Conservation (phyloP, 2,329 filamentous ascomycete species). For the Aspergillus latus region DNA sequence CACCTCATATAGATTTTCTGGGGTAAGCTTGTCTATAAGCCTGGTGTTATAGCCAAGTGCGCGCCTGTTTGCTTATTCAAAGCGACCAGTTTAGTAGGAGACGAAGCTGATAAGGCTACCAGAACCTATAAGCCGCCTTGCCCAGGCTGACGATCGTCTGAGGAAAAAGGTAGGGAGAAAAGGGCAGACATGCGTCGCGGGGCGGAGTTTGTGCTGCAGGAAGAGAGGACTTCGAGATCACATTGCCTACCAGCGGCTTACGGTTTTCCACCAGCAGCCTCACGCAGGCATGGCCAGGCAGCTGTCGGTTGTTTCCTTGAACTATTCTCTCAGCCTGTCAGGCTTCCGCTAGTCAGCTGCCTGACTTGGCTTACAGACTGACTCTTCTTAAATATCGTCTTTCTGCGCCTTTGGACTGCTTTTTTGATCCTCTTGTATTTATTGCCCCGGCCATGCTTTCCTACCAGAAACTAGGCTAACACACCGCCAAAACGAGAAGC, state of each 20-base stretch:
- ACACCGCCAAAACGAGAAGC: conserved; percentile 12
- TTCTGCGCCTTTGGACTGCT: background rate
- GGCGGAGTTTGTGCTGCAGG: background rate
- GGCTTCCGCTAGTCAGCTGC: background rate
- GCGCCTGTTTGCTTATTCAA: background rate
- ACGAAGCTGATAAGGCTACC: background rate
- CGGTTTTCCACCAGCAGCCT: background rate
- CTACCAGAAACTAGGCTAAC: background rate
- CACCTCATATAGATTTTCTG: background rate
- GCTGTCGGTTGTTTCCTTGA: background rate
- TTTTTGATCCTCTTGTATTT: background rate
- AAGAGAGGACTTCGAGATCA: conserved; percentile 1
- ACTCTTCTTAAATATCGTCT: background rate
- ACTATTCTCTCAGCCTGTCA: background rate
- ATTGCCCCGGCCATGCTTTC: background rate
- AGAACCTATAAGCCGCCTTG: background rate
- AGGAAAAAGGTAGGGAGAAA: background rate
- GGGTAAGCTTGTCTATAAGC: background rate
- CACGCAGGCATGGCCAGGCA: conserved; percentile 1
- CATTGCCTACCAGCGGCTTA: background rate
- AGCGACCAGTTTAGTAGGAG: background rate
- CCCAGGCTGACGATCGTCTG: conserved; percentile 4
- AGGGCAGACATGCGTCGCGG: background rate
- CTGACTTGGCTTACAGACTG: background rate
- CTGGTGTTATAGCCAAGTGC: background rate